These are phyloP conservation scores for Cystobasidium sp. DNA, from an alignment of 1,284 basidiomycete species.

Conservation along the genomic window DNA sequence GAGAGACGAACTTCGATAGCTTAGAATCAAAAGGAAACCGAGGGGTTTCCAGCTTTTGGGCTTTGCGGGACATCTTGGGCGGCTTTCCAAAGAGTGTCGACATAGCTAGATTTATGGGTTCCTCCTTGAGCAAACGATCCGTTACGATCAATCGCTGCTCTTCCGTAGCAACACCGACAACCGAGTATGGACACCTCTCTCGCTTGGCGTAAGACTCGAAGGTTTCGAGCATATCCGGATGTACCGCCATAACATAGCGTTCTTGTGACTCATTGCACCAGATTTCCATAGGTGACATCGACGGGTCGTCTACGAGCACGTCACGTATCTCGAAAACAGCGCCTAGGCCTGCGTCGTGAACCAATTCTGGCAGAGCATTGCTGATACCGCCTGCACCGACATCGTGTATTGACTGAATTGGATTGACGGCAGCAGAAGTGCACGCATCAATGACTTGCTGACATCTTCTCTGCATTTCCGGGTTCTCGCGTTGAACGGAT, in stretches of 20 bases:
- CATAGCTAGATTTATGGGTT: constrained; percentile 90
- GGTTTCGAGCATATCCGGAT: constrained; percentile 61
- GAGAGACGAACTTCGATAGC: constrained; percentile 65
- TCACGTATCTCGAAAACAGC: constrained; percentile 94
- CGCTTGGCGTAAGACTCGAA: constrained; percentile 82
- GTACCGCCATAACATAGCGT: constrained; percentile 90
- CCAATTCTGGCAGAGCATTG: constrained; percentile 95
- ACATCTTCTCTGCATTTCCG: constrained; percentile 95
- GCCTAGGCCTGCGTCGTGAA: constrained; percentile 90
- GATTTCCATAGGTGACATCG: constrained; percentile 99
- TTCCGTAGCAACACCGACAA: constrained; percentile 84
- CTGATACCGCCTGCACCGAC: constrained; percentile 96
- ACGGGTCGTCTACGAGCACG: constrained; percentile 84
- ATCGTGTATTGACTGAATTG: constrained; percentile 96
- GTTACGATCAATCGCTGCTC: constrained; percentile 85
- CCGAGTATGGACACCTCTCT: constrained; percentile 89
- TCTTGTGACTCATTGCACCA: constrained; percentile 99
- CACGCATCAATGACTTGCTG: constrained; percentile 98
- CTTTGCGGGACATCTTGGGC: constrained; percentile 83
- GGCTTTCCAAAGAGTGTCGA: constrained; percentile 95
- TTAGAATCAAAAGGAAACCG: constrained; percentile 73
- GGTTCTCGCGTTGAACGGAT: constrained; percentile 95
- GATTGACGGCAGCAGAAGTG: constrained; percentile 69
- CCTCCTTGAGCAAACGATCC: constrained; percentile 76
- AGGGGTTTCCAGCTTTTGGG: constrained; percentile 64